Percentiles rank a stretch among this genome's conserved stretches.
Conservation (phyloP, 2,329 filamentous ascomycete species). For the Trichoderma brevicompactum region DNA sequence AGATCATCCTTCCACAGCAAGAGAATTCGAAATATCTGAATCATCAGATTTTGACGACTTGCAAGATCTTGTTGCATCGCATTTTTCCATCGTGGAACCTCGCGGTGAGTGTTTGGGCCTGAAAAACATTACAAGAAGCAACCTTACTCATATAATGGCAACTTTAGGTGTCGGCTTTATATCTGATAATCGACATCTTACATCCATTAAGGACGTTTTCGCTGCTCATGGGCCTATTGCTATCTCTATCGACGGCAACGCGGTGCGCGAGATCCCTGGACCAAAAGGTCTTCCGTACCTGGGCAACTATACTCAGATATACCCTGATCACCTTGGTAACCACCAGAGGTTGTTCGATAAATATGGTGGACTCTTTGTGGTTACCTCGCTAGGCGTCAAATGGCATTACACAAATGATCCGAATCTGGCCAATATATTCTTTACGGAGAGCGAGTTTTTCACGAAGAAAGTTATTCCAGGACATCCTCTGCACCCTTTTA, state of each 20-base stretch:
- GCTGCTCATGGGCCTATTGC: constrained; percentile 42
- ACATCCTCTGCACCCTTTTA: constrained; percentile 52
- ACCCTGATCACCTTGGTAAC: constrained; percentile 62
- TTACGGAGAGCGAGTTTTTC: constrained; percentile 57
- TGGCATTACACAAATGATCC: constrained; percentile 58
- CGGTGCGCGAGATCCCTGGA: constrained; percentile 55
- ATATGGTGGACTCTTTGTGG: constrained; percentile 57
- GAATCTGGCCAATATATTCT: constrained; percentile 49
- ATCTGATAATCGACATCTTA: neutral
- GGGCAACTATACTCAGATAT: constrained; percentile 59
- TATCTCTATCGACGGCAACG: constrained; percentile 55
- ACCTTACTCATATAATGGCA: neutral
- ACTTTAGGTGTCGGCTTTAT: neutral
- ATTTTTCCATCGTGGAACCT: constrained; percentile 50
- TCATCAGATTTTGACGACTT: constrained; percentile 44
- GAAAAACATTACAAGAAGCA: neutral
- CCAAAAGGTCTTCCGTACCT: constrained; percentile 53
- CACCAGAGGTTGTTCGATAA: constrained; percentile 57
- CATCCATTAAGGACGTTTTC: constrained; percentile 42
- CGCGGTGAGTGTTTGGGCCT: constrained; percentile 38
- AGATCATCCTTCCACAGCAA: constrained; percentile 43
- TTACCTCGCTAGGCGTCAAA: constrained; percentile 54
- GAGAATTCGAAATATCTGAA: constrained; percentile 43
- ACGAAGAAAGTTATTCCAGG: constrained; percentile 57
- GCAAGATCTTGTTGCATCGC: constrained; percentile 46